phyloP scores from a whole-genome alignment of 345 rosid genomes.

The Eucalyptus paniculata region DNA sequence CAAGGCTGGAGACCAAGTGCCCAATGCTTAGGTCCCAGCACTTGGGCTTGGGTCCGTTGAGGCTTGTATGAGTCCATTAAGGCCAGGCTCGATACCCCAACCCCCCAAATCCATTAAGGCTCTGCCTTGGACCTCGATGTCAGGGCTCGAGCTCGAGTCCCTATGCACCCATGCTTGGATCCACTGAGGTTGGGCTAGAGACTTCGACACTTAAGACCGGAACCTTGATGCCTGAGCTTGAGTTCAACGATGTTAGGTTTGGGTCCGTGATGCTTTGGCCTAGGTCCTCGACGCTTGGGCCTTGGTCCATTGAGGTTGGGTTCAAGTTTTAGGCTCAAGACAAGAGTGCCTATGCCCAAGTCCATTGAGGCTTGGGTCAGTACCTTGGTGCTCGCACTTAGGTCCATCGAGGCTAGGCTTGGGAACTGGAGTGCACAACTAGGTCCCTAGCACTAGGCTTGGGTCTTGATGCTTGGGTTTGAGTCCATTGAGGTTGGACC shows the following conservation, averaged over 20 bases:
- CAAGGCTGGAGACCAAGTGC: neutral
- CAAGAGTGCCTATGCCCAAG: neutral
- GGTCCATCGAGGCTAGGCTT: neutral
- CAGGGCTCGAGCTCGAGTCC: neutral
- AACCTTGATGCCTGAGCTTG: rapidly evolving
- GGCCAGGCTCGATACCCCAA: neutral
- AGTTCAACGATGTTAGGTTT: rapidly evolving
- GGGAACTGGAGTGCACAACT: neutral
- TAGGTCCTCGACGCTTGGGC: neutral
- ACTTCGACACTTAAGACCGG: neutral
- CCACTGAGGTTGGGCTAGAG: neutral
- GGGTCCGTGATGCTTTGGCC: neutral
- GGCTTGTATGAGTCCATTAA: too few species aligned
- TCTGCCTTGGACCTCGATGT: rapidly evolving
- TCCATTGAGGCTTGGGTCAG: neutral
- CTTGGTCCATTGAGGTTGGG: neutral
- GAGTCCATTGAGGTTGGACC: neutral
- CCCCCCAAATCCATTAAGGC: neutral
- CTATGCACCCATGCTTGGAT: neutral
- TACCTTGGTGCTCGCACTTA: neutral
- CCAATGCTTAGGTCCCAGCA: neutral
- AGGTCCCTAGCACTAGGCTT: neutral
- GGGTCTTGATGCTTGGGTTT: rapidly evolving
- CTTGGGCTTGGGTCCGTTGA: neutral
- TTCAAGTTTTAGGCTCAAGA: neutral